Conservation (phyloP, 768 basidiomycete species). For the Suillus cothurnatus region DNA sequence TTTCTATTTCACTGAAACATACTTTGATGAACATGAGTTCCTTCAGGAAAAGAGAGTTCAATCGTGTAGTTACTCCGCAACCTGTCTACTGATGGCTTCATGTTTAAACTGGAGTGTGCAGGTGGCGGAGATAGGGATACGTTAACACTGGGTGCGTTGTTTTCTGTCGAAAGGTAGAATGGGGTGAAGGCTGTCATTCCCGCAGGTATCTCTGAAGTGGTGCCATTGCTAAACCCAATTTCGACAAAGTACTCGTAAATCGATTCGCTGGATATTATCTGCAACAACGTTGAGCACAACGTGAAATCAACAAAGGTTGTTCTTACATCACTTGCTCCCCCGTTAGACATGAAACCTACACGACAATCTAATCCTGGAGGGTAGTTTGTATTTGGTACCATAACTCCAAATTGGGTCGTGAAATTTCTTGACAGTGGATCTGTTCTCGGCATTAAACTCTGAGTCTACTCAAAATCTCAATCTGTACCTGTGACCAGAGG, state of each 20-base stretch:
- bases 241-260: slow-evolving; percentile 23
- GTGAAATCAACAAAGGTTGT: neutral
- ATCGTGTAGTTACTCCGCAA: slow-evolving; percentile 10
- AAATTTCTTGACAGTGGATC: neutral
- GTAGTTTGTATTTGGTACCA: slow-evolving; percentile 26
- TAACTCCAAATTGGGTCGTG: slow-evolving; percentile 14
- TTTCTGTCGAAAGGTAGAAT: neutral
- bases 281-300: neutral
- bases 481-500: neutral
- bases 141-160: neutral
- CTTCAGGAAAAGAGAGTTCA: slow-evolving; percentile 4
- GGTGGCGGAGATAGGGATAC: neutral
- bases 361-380: slow-evolving; percentile 18
- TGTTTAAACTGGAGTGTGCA: neutral
- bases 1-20: neutral
- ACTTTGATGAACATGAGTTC: neutral
- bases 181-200: slow-evolving; percentile 24
- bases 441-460: neutral
- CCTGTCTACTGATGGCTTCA: neutral
- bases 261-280: neutral
- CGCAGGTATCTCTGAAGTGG: slow-evolving; percentile 19
- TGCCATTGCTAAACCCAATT: slow-evolving; percentile 19
- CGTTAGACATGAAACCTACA: neutral
- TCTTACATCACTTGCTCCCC: neutral
- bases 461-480: slow-evolving; percentile 10